phyloP scores from a whole-genome alignment of 768 basidiomycete species.

The Lactarius hengduanensis region DNA sequence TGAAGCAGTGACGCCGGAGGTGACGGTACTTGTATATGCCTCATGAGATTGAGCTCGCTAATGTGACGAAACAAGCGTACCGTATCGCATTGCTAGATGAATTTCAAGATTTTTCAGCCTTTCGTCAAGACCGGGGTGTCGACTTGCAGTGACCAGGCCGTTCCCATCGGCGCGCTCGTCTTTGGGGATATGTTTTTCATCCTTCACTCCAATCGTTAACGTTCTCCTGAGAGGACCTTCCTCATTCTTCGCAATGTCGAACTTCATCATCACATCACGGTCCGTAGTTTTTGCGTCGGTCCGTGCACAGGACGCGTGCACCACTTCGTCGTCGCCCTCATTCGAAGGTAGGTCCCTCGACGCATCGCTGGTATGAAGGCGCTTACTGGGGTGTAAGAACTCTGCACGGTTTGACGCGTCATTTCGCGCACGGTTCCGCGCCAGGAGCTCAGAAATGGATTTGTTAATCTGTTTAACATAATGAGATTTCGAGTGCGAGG shows the following conservation, averaged over 20 bases:
- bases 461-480: constrained; percentile 50
- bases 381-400: constrained; percentile 63
- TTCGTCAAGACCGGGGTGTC: constrained; percentile 61
- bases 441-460: constrained; percentile 69
- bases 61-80: constrained; percentile 37
- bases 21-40: constrained; percentile 54
- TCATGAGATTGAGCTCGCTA: constrained; percentile 4
- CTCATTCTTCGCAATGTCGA: constrained; percentile 83
- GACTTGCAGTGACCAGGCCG: constrained; percentile 41
- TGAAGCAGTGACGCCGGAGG: constrained; percentile 62
- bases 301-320: constrained; percentile 62
- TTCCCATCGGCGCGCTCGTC: constrained; percentile 23
- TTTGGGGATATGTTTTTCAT: not conserved
- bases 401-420: constrained; percentile 76
- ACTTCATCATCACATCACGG: constrained; percentile 78
- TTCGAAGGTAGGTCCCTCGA: not conserved
- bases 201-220: constrained; percentile 37
- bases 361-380: constrained; percentile 37
- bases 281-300: constrained; percentile 69
- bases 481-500: not conserved
- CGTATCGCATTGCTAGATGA: constrained; percentile 73
- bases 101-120: constrained; percentile 66
- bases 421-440: constrained; percentile 66
- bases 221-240: constrained; percentile 73
- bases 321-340: constrained; percentile 33